phyloP scores from a whole-genome alignment of 2,329 filamentous ascomycete species.

The Fonsecaea erecta region DNA sequence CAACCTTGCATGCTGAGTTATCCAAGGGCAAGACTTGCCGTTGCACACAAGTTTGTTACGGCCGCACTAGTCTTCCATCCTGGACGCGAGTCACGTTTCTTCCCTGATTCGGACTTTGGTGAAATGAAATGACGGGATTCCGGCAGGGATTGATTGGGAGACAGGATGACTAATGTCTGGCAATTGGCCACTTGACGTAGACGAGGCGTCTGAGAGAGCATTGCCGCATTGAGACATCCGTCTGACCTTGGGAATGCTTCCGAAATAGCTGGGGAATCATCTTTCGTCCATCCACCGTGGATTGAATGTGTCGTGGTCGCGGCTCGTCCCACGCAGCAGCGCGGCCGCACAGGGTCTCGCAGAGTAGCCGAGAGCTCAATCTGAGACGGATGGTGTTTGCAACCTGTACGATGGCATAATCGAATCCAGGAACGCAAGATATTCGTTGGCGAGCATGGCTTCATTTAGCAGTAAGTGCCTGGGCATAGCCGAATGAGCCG shows the following conservation, averaged over 20 bases:
- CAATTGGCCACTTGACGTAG: neutral
- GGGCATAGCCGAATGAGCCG: neutral
- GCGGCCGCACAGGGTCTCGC: neutral
- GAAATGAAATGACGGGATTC: neutral
- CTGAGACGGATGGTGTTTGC: neutral
- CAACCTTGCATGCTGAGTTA: neutral
- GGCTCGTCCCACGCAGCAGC: neutral
- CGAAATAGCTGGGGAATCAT: neutral
- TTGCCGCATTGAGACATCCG: neutral
- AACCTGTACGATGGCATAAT: neutral
- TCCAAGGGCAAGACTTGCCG: neutral
- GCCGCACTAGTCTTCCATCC: neutral
- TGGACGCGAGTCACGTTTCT: conserved; percentile 17
- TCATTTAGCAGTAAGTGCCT: neutral
- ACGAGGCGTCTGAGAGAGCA: neutral
- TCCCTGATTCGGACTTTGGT: conserved; percentile 17
- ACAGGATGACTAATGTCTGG: conserved; percentile 3
- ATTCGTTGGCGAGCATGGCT: neutral
- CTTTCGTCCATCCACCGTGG: neutral
- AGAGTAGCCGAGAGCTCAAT: neutral
- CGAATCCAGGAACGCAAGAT: neutral
- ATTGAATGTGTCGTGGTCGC: neutral
- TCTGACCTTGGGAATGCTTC: neutral
- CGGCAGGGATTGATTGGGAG: neutral
- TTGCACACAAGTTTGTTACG: neutral